phyloP scores from a whole-genome alignment of 768 basidiomycete species.

The Rhodotorula taiwanensis region DNA sequence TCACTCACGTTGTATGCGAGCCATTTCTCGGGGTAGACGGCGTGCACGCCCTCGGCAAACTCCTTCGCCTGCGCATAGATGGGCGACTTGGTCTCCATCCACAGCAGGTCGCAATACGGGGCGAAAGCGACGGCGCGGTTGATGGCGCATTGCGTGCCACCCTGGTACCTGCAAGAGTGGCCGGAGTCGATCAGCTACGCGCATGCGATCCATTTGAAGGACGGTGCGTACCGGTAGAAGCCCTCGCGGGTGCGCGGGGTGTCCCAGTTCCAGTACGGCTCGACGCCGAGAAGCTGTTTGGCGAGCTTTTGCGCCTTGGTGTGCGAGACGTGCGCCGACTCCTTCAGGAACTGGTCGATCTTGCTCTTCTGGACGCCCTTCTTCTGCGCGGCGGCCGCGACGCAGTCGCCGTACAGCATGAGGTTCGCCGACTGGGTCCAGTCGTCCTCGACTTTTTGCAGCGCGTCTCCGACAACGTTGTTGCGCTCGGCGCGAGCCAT shows the following conservation, averaged over 20 bases:
- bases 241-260: constrained; percentile 88
- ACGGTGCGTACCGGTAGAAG: constrained; percentile 59
- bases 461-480: constrained; percentile 68
- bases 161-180: constrained; percentile 57
- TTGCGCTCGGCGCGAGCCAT: constrained; percentile 78
- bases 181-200: no score
- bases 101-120: constrained; percentile 82
- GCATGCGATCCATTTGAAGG: no score
- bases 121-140: constrained; percentile 87
- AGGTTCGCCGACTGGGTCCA: constrained; percentile 76
- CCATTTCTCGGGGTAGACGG: constrained; percentile 81
- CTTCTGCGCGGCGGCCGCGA: constrained; percentile 58
- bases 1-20: constrained; percentile 74
- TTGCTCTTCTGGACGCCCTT: constrained; percentile 49
- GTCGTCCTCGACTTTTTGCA: constrained; percentile 81
- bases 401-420: constrained; percentile 64
- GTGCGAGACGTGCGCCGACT: constrained; percentile 63
- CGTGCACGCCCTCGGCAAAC: constrained; percentile 74
- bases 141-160: constrained; percentile 89
- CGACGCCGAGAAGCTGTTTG: constrained; percentile 35
- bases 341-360: constrained; percentile 59
- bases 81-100: constrained; percentile 97
- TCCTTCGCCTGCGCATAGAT: constrained; percentile 84
- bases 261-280: constrained; percentile 83
- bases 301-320: constrained; percentile 66